Evolutionary conservation across 1,284 basidiomycete species (phyloP).

Genomic region (Puccinia brachypodii): DNA sequence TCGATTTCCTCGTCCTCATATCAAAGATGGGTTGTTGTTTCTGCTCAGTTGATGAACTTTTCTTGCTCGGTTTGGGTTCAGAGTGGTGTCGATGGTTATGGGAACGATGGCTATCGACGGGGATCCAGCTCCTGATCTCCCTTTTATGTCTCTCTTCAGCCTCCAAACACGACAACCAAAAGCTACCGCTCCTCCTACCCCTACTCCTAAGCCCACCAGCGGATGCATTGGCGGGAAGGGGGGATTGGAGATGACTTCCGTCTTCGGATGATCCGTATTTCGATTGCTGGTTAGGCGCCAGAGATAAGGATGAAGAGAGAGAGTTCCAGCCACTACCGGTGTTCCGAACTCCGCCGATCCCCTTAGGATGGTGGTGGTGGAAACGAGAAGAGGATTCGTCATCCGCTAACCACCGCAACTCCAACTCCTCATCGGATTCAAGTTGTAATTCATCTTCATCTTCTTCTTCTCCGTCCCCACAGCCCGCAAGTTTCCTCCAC

Average conservation of each 20-base stretch:
- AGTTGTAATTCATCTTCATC: conserved; percentile 92
- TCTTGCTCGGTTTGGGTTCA: not conserved
- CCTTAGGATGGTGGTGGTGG: not conserved
- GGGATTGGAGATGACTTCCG: conserved; percentile 33
- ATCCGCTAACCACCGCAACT: conserved; percentile 67
- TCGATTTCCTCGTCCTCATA: conserved; percentile 4
- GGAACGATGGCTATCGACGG: not conserved
- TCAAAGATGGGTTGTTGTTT: not conserved
- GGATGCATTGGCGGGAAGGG: conserved; percentile 39
- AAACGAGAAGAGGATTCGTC: conserved; percentile 55
- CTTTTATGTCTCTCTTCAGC: conserved; percentile 75
- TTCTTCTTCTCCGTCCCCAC: too few relatives aligned
- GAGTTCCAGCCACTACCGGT: conserved; percentile 59
- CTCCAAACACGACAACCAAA: conserved; percentile 68
- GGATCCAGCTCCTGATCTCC: conserved; percentile 76
- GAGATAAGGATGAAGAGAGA: conserved; percentile 22
- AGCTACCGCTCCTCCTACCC: conserved; percentile 67
- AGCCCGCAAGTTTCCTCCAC: conserved; percentile 68
- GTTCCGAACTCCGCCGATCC: conserved; percentile 51
- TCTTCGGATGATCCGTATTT: conserved; percentile 59
- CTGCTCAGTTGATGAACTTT: not conserved
- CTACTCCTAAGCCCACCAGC: not conserved
- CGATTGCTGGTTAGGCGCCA: conserved; percentile 55
- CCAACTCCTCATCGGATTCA: conserved; percentile 62
- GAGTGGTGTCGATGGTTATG: not conserved